Base-by-base conservation (phyloP, 192 early-diverging fungal species). In the Gaertneriomyces semiglobifer region DNA sequence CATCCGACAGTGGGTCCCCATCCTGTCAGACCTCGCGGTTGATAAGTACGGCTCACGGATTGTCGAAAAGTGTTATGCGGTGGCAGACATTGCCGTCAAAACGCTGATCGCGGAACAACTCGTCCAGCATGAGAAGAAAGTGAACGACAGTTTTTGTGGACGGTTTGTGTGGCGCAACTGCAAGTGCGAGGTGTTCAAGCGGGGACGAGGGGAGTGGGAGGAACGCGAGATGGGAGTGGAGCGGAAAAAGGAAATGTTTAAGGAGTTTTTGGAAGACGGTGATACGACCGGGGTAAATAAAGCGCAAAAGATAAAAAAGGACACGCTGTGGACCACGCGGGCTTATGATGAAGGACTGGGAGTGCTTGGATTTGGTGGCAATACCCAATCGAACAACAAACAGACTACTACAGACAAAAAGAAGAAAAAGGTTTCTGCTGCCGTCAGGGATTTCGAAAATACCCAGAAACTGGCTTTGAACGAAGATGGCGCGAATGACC, bases 31-130 rank as follows among this genome's bases (percentile, higher is more conserved):
- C 39, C 69, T 93, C 45, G 85, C 88, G 2, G 66, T 73, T 56
- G 86, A 94, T 73, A 85, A 86, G 66, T 93, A 84, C 71, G 91
- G 89, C 45, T 85, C 85, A 53, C 88, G 89, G 66, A 77, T 92
- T 7, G 87, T 94, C 9, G 92, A 94, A 58, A 85, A 87, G 55
- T 86, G 83, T 63, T 94, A 89, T 89, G 65, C 73, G 33, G 80
- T 81, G 7, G 84, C 88, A 4, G 89, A 92, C 58, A 82, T 92
- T 5, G 81, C 85, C 25, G 74, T 83, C 60, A 90, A 90, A 71
- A 86, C 88, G 71, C 77, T 78, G 64, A 93, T 94, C 64, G 87
- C 89, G 1, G 63, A 77, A 20, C 88, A 93, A 60, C 71, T 94
- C 11, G 52, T 84, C n/a, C 68, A 78, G 43, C 78, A 88, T 62